Evolutionary conservation across 2,329 filamentous ascomycete genomes (phyloP).

Genomic region (Claviceps africana): DNA sequence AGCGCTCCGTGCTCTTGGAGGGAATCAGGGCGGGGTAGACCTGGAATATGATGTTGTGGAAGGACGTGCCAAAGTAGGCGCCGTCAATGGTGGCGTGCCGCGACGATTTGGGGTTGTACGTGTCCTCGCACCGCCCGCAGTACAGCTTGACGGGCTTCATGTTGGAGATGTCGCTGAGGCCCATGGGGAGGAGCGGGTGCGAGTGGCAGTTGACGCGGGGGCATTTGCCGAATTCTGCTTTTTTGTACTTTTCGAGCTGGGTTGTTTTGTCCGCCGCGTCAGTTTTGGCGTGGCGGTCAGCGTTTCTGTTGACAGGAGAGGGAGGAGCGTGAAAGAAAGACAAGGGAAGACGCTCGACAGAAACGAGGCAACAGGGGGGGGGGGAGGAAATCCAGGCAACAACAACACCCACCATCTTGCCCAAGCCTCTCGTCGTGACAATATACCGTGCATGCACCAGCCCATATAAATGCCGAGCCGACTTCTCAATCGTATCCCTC

Average conservation of each 20-base stretch:
- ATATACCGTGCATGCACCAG: slow-evolving; percentile 94
- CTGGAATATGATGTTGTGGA: slow-evolving; percentile 98
- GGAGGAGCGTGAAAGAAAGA: too few species aligned
- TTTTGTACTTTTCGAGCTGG: slow-evolving; percentile 97
- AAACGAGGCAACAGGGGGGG: too few species aligned
- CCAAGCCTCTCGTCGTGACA: slow-evolving; percentile 81
- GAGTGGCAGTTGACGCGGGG: slow-evolving; percentile 90
- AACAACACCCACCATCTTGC: slow-evolving; percentile 68
- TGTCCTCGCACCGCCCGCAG: slow-evolving; percentile 92
- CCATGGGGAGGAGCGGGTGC: slow-evolving; percentile 88
- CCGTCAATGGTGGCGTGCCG: slow-evolving; percentile 92
- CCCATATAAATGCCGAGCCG: slow-evolving; percentile 86
- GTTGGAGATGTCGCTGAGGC: slow-evolving; percentile 78
- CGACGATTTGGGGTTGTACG: slow-evolving; percentile 97
- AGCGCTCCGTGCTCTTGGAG: slow-evolving; percentile 70
- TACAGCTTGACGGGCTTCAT: slow-evolving; percentile 90
- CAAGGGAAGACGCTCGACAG: too few species aligned
- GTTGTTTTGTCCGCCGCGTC: not conserved
- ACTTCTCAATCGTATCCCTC: slow-evolving; percentile 96
- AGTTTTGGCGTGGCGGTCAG: too few species aligned
- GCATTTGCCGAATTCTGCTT: slow-evolving; percentile 94
- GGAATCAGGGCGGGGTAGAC: slow-evolving; percentile 88
- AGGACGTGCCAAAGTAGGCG: slow-evolving; percentile 94
- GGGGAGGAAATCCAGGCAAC: not conserved
- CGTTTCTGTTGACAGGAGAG: too few species aligned